Base-by-base conservation (phyloP, 2,329 filamentous ascomycete species). In the Xylaria sp. region DNA sequence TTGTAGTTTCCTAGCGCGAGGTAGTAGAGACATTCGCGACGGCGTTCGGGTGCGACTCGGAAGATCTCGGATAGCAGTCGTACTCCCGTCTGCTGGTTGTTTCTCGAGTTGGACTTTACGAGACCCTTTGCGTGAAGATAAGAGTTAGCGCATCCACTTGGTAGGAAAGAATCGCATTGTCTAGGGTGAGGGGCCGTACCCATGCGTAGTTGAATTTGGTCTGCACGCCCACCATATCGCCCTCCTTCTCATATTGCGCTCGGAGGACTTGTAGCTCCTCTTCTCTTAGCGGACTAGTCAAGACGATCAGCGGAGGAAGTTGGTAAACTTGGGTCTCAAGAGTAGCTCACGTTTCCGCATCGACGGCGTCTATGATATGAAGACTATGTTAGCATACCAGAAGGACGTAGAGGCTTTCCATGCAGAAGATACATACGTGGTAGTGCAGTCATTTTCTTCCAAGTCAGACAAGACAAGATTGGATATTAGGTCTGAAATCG, bases 121-220 rank as follows among this genome's bases (percentile, higher is more conserved):
- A 99, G 88, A 74, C 96, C 96, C 94, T 97, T 65, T 67, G 72
- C 46, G 13, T 72, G 66, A 23, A 31, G 23, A 60, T 13, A 64
- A 56, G 28, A 66, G 15, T 52, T 31, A 66, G 57, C 60, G 67
- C 54, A 33, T 56, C 15, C 36, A 48, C 33, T 31, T 57, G 39
- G 2, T 25, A 46, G 59, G 13, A 49, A 10, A 39, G 41, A 7
- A 25, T 36, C 15, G 28, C 41, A 18, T 39, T n/a, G 31, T 52
- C 46, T 48, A 8, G 28, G 46, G 41, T 6, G 3, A 20, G 57
- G 41, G 36, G 51, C 75, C 85, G 66, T 89, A 97, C 94, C 96
- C 96, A 99, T 79, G 96, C 95, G 82, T 95, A 98, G 89, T 99
- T 99, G 89, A 99, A 99, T 81, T 98, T 98, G 71, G 96, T 99